Percentiles rank a stretch among this genome's conserved stretches.
These are phyloP conservation scores for Laetiporus sulphureus DNA, from an alignment of 1,284 basidiomycete genomes.

Conservation along the genomic window DNA sequence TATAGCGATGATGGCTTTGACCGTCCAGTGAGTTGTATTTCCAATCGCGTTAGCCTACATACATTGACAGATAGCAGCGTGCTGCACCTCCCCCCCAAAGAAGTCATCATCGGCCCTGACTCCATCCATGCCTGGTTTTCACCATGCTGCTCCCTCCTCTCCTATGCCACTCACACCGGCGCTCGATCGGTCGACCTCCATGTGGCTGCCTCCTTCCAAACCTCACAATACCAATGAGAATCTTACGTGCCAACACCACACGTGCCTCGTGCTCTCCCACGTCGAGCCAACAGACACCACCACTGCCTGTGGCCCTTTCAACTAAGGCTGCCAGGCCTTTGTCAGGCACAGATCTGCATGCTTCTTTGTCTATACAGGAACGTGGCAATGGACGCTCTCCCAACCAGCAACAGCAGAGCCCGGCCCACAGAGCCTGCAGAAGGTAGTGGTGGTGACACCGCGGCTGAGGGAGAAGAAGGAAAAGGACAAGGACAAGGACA, in stretches of 20 bases:
- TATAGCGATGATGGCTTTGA: slow-evolving; percentile 41
- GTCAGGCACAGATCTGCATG: slow-evolving; percentile 45
- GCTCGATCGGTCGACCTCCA: slow-evolving; percentile 73
- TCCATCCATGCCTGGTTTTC: slow-evolving; percentile 39
- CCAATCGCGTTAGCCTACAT: not conserved
- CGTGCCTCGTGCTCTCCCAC: slow-evolving; percentile 39
- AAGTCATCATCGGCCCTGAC: slow-evolving; percentile 35
- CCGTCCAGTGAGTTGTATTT: slow-evolving; percentile 39
- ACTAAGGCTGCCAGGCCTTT: slow-evolving; percentile 38
- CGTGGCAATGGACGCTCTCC: slow-evolving; percentile 15
- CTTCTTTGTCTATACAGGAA: slow-evolving; percentile 14
- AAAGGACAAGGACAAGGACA: slow-evolving; percentile 70
- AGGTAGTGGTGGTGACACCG: slow-evolving; percentile 65
- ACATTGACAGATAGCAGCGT: slow-evolving; percentile 30
- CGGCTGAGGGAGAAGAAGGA: slow-evolving; percentile 83
- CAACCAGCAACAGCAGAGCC: slow-evolving; percentile 34
- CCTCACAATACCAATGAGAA: slow-evolving; percentile 41
- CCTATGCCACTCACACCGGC: slow-evolving; percentile 49
- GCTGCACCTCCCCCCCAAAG: slow-evolving; percentile 45
- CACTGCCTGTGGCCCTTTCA: slow-evolving; percentile 10
- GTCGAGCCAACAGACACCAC: slow-evolving; percentile 12
- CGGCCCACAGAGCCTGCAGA: slow-evolving; percentile 54
- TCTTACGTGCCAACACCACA: slow-evolving; percentile 63
- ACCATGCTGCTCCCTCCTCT: slow-evolving; percentile 63
- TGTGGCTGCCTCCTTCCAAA: slow-evolving; percentile 52